phyloP scores from a whole-genome alignment of 768 basidiomycete genomes.

The Artomyces pyxidatus region DNA sequence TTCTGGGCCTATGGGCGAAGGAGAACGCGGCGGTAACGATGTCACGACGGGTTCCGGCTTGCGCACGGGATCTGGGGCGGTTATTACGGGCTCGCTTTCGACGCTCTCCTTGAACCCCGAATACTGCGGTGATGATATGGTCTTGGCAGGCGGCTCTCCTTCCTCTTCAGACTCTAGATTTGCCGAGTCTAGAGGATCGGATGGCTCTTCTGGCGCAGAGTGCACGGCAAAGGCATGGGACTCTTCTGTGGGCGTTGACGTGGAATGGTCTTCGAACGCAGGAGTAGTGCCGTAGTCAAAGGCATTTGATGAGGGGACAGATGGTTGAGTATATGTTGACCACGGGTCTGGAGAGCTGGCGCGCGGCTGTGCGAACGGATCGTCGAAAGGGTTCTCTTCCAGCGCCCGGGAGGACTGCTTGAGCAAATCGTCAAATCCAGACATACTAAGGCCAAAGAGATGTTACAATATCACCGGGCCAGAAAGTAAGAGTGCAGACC shows the following conservation, averaged over 20 bases:
- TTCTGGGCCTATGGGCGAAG: slow-evolving; percentile 24
- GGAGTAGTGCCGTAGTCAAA: slow-evolving; percentile 10
- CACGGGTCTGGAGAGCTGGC: slow-evolving; percentile 21
- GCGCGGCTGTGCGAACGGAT: slow-evolving; percentile 21
- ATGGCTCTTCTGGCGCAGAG: background rate
- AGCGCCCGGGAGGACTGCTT: slow-evolving; percentile 15
- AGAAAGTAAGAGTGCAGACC: too few relatives aligned
- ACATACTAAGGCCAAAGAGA: too few relatives aligned
- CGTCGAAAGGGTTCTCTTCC: slow-evolving; percentile 22
- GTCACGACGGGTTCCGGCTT: background rate
- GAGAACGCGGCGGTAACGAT: background rate
- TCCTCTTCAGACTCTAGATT: slow-evolving; percentile 20
- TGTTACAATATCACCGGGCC: too few relatives aligned
- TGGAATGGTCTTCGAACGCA: slow-evolving; percentile 5
- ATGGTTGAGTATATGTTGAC: slow-evolving; percentile 8
- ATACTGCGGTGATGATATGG: slow-evolving; percentile 16
- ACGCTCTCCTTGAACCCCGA: slow-evolving; percentile 53
- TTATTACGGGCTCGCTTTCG: slow-evolving; percentile 3
- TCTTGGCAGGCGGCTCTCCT: slow-evolving; percentile 12
- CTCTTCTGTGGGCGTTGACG: slow-evolving; percentile 2
- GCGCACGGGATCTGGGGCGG: slow-evolving; percentile 27
- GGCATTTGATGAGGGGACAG: background rate
- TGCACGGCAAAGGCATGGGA: background rate
- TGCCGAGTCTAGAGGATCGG: slow-evolving; percentile 36
- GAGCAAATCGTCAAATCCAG: slow-evolving; percentile 22